phyloP scores from a whole-genome alignment of 2,329 filamentous ascomycete genomes.

The Epichloe bromicola region DNA sequence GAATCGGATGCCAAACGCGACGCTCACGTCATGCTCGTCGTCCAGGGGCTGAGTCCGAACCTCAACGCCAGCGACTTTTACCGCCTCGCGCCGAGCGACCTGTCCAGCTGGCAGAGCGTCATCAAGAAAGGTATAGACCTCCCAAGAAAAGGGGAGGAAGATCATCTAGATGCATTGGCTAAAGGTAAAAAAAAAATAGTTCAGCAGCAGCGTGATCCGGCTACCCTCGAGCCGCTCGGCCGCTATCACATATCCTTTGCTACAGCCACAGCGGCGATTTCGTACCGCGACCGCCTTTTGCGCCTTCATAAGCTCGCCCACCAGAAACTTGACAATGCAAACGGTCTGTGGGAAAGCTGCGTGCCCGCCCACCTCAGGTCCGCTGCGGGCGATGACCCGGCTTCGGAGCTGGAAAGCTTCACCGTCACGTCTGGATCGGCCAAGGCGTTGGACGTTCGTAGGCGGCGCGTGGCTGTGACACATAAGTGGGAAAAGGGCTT shows the following conservation, averaged over 20 bases:
- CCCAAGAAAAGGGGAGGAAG: neutral
- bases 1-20: neutral
- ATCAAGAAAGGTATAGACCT: constrained; percentile 40
- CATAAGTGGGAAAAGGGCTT: constrained; percentile 16
- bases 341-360: constrained; percentile 18
- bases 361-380: constrained; percentile 15
- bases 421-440: constrained; percentile 17
- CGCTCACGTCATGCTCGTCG: constrained; percentile 32
- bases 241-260: constrained; percentile 61
- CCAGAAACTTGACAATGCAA: constrained; percentile 16
- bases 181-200: constrained; percentile 21
- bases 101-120: constrained; percentile 54
- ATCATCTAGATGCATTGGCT: neutral
- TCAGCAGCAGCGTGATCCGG: constrained; percentile 50
- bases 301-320: constrained; percentile 21
- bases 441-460: constrained; percentile 4
- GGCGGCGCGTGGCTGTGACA: constrained; percentile 10
- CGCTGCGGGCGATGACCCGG: constrained; percentile 6
- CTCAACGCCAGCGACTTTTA: constrained; percentile 58
- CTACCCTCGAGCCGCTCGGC: constrained; percentile 48
- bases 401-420: constrained; percentile 15
- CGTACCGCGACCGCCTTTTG: constrained; percentile 37
- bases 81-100: constrained; percentile 49
- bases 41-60: constrained; percentile 44
- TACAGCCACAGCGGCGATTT: constrained; percentile 40